A percentile compares a stretch with the other conserved stretches of the same genome.
Conservation (phyloP, 2,329 filamentous ascomycete species). For the Fusarium humuli region DNA sequence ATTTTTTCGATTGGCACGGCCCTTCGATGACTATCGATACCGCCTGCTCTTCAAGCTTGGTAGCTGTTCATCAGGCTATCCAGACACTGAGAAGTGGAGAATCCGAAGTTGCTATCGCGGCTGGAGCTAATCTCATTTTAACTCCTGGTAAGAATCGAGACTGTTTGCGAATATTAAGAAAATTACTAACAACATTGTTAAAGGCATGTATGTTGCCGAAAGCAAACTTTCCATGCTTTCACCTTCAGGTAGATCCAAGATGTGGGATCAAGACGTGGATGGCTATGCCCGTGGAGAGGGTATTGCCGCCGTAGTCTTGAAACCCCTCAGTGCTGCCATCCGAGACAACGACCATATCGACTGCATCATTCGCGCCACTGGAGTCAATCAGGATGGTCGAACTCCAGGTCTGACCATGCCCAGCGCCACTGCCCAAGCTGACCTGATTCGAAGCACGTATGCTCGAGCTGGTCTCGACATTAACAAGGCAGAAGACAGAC, state of each 20-base stretch:
- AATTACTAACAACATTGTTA: too few relatives aligned
- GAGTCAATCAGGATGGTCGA: neutral
- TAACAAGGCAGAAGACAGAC: too few relatives aligned
- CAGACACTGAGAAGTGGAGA: neutral
- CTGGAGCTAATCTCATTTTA: neutral
- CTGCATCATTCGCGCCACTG: neutral
- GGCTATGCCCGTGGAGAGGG: neutral
- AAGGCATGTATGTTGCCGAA: neutral
- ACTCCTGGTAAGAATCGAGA: neutral
- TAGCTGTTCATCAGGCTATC: constrained; percentile 2
- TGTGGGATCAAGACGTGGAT: neutral
- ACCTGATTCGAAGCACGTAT: neutral
- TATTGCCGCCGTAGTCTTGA: neutral
- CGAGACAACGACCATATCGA: neutral
- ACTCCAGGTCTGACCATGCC: constrained; percentile 2
- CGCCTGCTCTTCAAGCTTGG: neutral
- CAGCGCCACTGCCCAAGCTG: neutral
- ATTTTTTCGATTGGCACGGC: constrained; percentile 5
- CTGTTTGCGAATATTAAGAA: too few relatives aligned
- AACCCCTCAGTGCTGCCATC: neutral
- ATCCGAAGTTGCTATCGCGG: neutral
- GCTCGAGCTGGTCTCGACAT: neutral
- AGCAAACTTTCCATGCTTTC: neutral
- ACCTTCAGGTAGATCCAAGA: neutral
- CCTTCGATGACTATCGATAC: constrained; percentile 4